These are phyloP conservation scores for Penicillium sumatraense DNA, from an alignment of 2,329 filamentous ascomycete species.

Conservation along the genomic window DNA sequence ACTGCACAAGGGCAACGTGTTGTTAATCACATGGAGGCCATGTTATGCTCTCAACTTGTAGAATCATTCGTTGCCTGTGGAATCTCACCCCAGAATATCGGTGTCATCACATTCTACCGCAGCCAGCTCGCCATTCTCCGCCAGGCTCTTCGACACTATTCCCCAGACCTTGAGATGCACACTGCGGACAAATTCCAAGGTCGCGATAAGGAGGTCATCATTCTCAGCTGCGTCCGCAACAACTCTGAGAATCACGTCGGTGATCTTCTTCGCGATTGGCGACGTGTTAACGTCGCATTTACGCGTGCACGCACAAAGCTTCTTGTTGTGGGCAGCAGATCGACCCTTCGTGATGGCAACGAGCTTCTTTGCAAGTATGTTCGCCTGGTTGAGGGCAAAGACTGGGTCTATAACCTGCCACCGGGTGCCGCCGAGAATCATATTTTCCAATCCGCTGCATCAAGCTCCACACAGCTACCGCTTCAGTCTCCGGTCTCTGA, in stretches of 20 bases:
- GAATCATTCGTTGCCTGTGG: constrained; percentile 76
- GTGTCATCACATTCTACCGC: constrained; percentile 96
- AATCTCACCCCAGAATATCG: constrained; percentile 75
- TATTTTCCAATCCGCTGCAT: constrained; percentile 59
- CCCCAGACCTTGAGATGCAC: constrained; percentile 81
- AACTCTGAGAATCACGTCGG: constrained; percentile 85
- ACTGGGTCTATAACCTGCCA: constrained; percentile 81
- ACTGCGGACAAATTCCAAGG: constrained; percentile 97
- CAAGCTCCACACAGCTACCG: constrained; percentile 26
- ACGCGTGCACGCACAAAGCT: constrained; percentile 92
- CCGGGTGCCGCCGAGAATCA: constrained; percentile 68
- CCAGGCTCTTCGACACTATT: constrained; percentile 65
- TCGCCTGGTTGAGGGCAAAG: constrained; percentile 71
- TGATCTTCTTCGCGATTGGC: constrained; percentile 87
- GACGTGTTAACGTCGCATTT: constrained; percentile 93
- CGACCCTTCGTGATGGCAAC: constrained; percentile 70
- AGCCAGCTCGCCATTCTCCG: constrained; percentile 85
- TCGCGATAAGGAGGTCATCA: constrained; percentile 89
- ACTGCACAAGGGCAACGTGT: constrained; percentile 75
- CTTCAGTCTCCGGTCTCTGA: constrained; percentile 24
- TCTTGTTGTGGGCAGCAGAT: constrained; percentile 80
- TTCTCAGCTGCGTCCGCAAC: constrained; percentile 84
- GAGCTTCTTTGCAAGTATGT: constrained; percentile 81
- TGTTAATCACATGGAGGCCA: constrained; percentile 83
- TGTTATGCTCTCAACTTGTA: constrained; percentile 78